phyloP scores from a whole-genome alignment of 306 rosid genomes.

The Quercus aquifolioides region DNA sequence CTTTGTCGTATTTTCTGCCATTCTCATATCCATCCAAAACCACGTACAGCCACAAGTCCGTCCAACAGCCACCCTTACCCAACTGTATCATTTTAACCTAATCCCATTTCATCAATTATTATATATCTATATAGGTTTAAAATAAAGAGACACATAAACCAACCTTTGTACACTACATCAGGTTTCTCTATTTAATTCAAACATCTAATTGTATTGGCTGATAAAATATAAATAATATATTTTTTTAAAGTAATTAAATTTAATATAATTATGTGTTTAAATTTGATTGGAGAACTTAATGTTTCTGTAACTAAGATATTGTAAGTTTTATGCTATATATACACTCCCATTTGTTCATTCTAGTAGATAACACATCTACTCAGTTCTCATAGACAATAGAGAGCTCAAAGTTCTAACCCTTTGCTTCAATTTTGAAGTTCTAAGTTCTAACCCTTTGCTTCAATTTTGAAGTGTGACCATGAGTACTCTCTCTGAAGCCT shows the following conservation, averaged over 20 bases:
- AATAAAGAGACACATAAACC: not conserved
- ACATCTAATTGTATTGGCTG: too few species aligned
- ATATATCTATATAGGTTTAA: not conserved
- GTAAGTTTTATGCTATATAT: too few species aligned
- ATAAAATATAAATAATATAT: too few species aligned
- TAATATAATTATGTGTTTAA: not conserved
- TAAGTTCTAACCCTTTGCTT: not conserved
- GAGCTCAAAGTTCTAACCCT: too few species aligned
- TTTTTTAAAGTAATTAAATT: too few species aligned
- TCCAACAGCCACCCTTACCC: conserved; percentile 60
- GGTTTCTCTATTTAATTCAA: too few species aligned
- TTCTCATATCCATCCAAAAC: conserved; percentile 19
- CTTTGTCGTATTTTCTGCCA: conserved; percentile 42
- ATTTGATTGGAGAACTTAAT: too few species aligned
- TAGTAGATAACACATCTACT: too few species aligned
- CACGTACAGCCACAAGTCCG: conserved; percentile 40
- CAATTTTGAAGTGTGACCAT: not conserved
- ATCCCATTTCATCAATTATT: conserved; percentile 4
- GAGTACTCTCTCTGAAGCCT: conserved; percentile 47
- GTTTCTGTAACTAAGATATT: too few species aligned
- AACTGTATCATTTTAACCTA: conserved; percentile 35
- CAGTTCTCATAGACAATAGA: too few species aligned
- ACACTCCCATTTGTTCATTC: too few species aligned
- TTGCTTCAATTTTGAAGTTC: not conserved
- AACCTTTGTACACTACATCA: too few species aligned